These are phyloP conservation scores for Aureobasidium sp. DNA, from an alignment of 2,329 filamentous ascomycete genomes.

Conservation along the genomic window DNA sequence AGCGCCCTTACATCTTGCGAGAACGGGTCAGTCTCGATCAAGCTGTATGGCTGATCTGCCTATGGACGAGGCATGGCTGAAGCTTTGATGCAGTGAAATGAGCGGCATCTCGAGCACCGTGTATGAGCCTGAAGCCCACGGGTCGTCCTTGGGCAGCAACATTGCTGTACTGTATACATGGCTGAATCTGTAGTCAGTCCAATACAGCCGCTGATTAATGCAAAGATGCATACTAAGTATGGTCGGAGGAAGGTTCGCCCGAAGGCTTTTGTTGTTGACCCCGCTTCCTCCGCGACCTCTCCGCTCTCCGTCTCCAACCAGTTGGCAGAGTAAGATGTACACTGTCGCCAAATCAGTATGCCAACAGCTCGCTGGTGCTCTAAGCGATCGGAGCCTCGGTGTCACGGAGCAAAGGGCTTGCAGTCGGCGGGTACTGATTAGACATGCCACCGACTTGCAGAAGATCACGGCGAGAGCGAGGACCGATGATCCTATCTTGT, in stretches of 20 bases:
- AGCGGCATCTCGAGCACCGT: too few species aligned
- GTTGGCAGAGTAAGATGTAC: neutral
- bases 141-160: neutral
- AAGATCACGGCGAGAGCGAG: neutral
- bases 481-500: neutral
- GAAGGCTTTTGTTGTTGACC: neutral
- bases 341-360: neutral
- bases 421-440: neutral
- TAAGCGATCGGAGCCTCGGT: neutral
- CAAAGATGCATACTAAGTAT: neutral
- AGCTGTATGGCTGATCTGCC: constrained; percentile 24
- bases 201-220: neutral
- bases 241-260: neutral
- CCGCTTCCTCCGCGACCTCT: neutral
- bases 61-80: constrained; percentile 20
- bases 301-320: neutral
- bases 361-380: neutral
- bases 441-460: neutral
- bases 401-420: neutral
- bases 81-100: neutral
- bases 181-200: neutral
- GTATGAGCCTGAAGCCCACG: neutral
- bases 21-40: constrained; percentile 21
- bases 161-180: neutral
- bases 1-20: neutral